Base-by-base conservation (phyloP, 2,329 filamentous ascomycete genomes). In the Fusarium scirpi region DNA sequence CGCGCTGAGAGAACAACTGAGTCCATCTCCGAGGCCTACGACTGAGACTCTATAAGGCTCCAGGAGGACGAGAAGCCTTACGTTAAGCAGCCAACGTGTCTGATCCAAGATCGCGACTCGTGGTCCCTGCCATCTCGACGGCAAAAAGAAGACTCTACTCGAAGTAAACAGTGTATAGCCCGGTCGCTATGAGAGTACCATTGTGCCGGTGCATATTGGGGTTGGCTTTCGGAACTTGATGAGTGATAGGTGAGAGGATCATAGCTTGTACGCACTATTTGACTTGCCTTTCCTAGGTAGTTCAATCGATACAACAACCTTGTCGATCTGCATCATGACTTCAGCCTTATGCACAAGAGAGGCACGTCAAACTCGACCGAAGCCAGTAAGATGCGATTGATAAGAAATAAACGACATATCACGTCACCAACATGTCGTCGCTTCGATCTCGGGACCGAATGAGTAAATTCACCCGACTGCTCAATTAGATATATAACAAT, bases 131-230 rank as follows among this genome's bases (percentile, higher is more conserved):
- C 16, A 38, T 38, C 10, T 38, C 9, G 9, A n/a, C 6, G 18
- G 9, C 16, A 34, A 18, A 8, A 18, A 0, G 34, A 11, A 38
- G 9, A n/a, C 32, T 34, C 1, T 34, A 9, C 8, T 11, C 16
- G 1, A 38, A 18, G 0, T 0, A 10, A 34, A 6, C 16, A 0
- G 0, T 38, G 9, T 9, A 9, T 9, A 34, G 15, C 8, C 4
- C 15, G 1, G 5, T n/a, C 1, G 3, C 32, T 11, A 6, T 4
- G 32, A 11, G 5, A 11, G 5, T 6, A n/a, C 9, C 5, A 6
- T 10, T 18, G 16, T 18, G 8, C 2, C 2, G 8, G 8, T 34
- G 16, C 16, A 34, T 34, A 34, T 18, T 6, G 8, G 2, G 29
- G 29, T 6, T 30, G 12, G 0, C 4, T 34, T 18, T 32, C 8